These are phyloP conservation scores for Zostera marina DNA, from an alignment of 116 monocot species.

Conservation along the genomic window DNA sequence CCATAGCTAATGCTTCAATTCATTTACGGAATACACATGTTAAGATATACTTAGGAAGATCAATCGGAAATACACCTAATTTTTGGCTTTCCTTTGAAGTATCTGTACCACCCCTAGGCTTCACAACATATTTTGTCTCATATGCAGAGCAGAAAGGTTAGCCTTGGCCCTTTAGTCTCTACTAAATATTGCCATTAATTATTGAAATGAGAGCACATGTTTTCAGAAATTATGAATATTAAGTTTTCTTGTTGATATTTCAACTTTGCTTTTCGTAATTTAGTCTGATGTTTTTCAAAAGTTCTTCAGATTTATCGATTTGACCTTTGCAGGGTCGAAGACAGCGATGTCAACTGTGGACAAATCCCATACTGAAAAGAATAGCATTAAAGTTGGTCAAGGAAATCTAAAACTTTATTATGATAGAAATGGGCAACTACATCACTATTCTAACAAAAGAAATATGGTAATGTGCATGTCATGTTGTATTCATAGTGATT, in stretches of 20 bases:
- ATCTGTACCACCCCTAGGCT: conserved; percentile 85
- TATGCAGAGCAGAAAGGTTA: conserved; percentile 35
- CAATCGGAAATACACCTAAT: conserved; percentile 28
- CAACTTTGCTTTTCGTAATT: too few relatives aligned
- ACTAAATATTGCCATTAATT: not conserved
- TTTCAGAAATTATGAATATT: not conserved
- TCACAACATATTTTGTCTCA: conserved; percentile 67
- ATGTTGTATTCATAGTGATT: too few relatives aligned
- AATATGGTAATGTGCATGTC: not conserved
- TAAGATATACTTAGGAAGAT: conserved; percentile 55
- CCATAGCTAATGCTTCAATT: conserved; percentile 23
- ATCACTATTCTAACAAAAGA: conserved; percentile 1
- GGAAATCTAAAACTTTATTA: conserved; percentile 1
- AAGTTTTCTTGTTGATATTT: not conserved
- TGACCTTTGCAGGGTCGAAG: not conserved
- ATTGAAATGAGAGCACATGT: not conserved
- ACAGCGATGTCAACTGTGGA: not conserved
- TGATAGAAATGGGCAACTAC: not conserved
- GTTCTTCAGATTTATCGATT: not conserved
- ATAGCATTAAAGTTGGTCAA: not conserved
- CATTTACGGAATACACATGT: conserved; percentile 32
- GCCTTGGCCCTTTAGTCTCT: not conserved
- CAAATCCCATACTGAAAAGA: not conserved
- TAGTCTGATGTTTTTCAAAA: too few relatives aligned
- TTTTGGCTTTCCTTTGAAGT: conserved; percentile 79